Conservation (phyloP, 2,329 filamentous ascomycete species). For the Malbranchea cinnamomea region DNA sequence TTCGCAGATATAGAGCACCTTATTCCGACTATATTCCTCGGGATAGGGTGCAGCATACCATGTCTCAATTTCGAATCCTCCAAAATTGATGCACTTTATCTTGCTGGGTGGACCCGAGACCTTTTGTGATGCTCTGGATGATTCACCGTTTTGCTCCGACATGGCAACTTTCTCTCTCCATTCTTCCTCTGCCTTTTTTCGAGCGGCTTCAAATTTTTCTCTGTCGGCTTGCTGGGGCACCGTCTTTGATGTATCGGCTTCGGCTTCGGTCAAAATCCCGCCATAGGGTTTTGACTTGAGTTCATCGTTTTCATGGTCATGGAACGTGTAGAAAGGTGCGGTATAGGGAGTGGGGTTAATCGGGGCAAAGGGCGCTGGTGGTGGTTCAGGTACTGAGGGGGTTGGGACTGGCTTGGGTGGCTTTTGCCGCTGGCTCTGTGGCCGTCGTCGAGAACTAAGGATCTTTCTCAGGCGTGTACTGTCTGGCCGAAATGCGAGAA, state of each 20-base stretch:
- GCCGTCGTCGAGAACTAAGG: conserved; percentile 42
- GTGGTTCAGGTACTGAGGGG: conserved; percentile 25
- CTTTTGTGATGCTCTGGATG: conserved; percentile 55
- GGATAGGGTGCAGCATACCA: conserved; percentile 98
- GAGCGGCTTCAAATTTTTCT: conserved; percentile 74
- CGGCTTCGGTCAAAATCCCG: conserved; percentile 73
- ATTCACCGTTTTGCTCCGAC: conserved; percentile 49
- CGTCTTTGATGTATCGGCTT: conserved; percentile 84
- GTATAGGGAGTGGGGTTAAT: conserved; percentile 49
- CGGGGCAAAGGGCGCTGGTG: conserved; percentile 43
- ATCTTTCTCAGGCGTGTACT: conserved; percentile 46
- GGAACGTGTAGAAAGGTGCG: conserved; percentile 75
- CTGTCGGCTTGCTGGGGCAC: conserved; percentile 68
- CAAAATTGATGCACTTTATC: conserved; percentile 98
- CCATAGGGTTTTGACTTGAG: conserved; percentile 88
- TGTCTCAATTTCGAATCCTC: conserved; percentile 93
- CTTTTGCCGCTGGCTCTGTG: conserved; percentile 36
- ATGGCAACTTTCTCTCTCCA: conserved; percentile 58
- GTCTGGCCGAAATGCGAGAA: conserved; percentile 46
- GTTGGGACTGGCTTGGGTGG: conserved; percentile 28
- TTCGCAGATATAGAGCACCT: conserved; percentile 96
- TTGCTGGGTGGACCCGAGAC: conserved; percentile 77
- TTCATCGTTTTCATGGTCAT: conserved; percentile 79
- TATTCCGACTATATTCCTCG: conserved; percentile 93
- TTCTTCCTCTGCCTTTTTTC: conserved; percentile 79